Evolutionary conservation across 176 grass and related monocot species (phyloP).

Genomic region (Eragrostis curvula): DNA sequence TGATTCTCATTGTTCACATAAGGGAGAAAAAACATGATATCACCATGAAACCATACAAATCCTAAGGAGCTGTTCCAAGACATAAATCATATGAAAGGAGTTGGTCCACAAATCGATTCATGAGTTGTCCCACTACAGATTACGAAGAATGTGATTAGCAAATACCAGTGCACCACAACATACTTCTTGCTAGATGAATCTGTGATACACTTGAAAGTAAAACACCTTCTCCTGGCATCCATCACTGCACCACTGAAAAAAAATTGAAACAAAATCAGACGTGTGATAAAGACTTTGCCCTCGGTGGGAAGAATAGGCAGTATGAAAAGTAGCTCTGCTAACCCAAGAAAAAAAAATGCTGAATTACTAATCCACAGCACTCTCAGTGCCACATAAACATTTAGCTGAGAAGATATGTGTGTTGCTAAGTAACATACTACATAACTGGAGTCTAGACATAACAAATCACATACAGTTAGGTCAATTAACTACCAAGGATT

Average conservation of each 20-base stretch:
- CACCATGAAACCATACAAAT: background rate
- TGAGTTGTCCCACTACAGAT: background rate
- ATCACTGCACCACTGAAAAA: background rate
- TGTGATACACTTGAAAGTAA: conserved; percentile 3
- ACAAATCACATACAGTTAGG: background rate
- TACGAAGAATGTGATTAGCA: no score
- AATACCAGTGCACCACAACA: background rate
- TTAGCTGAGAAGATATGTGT: no score
- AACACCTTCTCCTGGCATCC: background rate
- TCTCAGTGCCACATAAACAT: no score
- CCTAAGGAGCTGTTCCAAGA: no score
- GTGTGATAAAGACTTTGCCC: no score
- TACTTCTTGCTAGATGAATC: background rate
- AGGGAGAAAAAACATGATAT: no score
- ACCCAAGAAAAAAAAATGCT: no score
- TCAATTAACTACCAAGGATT: no score
- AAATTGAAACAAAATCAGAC: no score
- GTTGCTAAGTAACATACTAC: no score
- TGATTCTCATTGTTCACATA: background rate
- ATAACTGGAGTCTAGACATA: background rate
- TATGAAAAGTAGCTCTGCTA: background rate
- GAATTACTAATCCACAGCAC: no score
- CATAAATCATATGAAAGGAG: no score
- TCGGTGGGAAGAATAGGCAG: background rate
- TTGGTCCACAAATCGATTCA: background rate